Evolutionary conservation across 2,329 filamentous ascomycete species (phyloP).

Genomic region (Tympanopsis confertula): DNA sequence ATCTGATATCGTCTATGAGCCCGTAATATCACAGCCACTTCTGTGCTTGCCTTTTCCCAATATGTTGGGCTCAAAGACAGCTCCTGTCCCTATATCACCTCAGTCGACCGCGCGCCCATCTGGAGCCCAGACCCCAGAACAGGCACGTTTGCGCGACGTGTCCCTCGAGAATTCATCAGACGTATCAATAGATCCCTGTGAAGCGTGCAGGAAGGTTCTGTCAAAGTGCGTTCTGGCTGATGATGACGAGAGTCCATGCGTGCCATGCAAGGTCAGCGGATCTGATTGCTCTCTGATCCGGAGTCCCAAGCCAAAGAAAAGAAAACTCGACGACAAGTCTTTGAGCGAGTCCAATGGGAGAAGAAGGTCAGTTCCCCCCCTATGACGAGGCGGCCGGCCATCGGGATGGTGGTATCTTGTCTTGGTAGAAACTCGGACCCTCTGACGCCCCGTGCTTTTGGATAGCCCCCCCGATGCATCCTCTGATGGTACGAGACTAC

Average conservation of each 20-base stretch:
- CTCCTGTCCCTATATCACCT: conserved; percentile 55
- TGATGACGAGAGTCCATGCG: conserved; percentile 61
- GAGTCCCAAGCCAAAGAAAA: conserved; percentile 67
- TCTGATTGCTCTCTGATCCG: conserved; percentile 70
- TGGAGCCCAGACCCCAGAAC: conserved; percentile 40
- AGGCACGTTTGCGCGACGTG: conserved; percentile 30
- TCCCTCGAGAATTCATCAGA: conserved; percentile 26
- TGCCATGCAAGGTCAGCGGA: conserved; percentile 67
- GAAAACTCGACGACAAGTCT: conserved; percentile 59
- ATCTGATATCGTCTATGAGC: conserved; percentile 2
- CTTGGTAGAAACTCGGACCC: conserved; percentile 2
- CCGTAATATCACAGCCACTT: not conserved
- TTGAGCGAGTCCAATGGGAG: conserved; percentile 50
- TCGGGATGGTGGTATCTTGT: conserved; percentile 3
- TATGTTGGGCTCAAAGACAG: conserved; percentile 47
- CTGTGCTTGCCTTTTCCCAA: conserved; percentile 11
- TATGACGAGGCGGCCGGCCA: conserved; percentile 10
- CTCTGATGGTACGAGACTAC: conserved; percentile 38
- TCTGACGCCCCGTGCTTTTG: not conserved
- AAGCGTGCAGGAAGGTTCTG: conserved; percentile 64
- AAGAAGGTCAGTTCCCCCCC: conserved; percentile 50
- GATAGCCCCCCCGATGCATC: conserved; percentile 44
- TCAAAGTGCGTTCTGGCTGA: conserved; percentile 65
- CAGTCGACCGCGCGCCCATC: conserved; percentile 39
- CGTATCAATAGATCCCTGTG: conserved; percentile 45